Conservation (phyloP, 1,284 basidiomycete genomes). For the Crepidotus sp. region DNA sequence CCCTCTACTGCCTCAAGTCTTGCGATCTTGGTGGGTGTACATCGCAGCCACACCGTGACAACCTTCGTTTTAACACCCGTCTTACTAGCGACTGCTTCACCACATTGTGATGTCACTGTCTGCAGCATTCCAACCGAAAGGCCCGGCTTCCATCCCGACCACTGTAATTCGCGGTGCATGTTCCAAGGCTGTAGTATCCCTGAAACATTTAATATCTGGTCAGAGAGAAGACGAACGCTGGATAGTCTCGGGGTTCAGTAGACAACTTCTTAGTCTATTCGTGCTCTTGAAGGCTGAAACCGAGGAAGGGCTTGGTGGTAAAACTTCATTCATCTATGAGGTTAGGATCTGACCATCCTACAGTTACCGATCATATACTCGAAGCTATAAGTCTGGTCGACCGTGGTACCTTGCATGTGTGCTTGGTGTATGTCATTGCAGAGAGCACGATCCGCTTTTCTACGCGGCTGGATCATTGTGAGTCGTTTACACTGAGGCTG, state of each 20-base stretch:
- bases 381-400: slow-evolving; percentile 27
- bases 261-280: slow-evolving; percentile 29
- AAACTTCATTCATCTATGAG: slow-evolving; percentile 10
- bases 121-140: neutral
- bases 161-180: slow-evolving; percentile 15
- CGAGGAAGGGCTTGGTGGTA: slow-evolving; percentile 23
- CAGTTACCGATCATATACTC: slow-evolving; percentile 36
- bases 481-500: neutral
- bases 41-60: neutral
- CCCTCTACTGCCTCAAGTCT: slow-evolving; percentile 14
- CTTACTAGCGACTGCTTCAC: slow-evolving; percentile 20
- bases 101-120: slow-evolving; percentile 15
- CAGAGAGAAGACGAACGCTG: slow-evolving; percentile 11
- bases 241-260: slow-evolving; percentile 26
- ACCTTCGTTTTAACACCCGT: too few species aligned
- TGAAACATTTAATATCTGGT: slow-evolving; percentile 4
- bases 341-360: neutral
- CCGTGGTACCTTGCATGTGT: slow-evolving; percentile 16
- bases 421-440: slow-evolving; percentile 20
- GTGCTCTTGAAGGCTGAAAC: slow-evolving; percentile 22
- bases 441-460: slow-evolving; percentile 20
- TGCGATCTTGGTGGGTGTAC: slow-evolving; percentile 19
- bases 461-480: slow-evolving; percentile 24
- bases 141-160: slow-evolving; percentile 18
- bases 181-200: slow-evolving; percentile 2